A percentile compares a stretch with the other conserved stretches of the same genome.
Evolutionary conservation across 108 stramenopile species (phyloP).

Genomic region (Cylindrotheca closterium): DNA sequence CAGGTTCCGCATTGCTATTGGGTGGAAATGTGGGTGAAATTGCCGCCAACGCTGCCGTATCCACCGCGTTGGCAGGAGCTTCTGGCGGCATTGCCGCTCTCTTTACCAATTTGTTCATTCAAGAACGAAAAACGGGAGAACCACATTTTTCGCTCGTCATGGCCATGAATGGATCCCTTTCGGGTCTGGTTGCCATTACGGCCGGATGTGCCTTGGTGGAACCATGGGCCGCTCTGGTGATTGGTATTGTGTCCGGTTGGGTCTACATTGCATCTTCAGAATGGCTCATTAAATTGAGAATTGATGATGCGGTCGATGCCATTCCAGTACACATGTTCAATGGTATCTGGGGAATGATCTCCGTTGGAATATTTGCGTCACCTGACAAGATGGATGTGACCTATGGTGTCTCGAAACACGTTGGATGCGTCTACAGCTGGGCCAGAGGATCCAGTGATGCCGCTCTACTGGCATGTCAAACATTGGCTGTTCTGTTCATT

Average conservation of each 20-base stretch:
- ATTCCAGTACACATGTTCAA: constrained; percentile 85
- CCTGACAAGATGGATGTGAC: constrained; percentile 32
- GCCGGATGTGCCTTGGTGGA: constrained; percentile 74
- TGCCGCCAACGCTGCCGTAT: constrained; percentile 74
- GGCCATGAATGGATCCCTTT: constrained; percentile 75
- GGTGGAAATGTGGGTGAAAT: constrained; percentile 27
- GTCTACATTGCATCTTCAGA: constrained; percentile 65
- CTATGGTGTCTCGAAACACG: constrained; percentile 36
- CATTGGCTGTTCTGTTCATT: constrained; percentile 72
- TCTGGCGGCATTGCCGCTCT: constrained; percentile 60
- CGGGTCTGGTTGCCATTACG: constrained; percentile 82
- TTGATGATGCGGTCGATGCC: constrained; percentile 96
- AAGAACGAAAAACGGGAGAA: constrained; percentile 62
- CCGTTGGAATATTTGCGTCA: constrained; percentile 75
- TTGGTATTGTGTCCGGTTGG: constrained; percentile 79
- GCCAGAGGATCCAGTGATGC: constrained; percentile 42
- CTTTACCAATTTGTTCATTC: constrained; percentile 43
- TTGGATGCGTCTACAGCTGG: constrained; percentile 69
- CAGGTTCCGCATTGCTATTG: constrained; percentile 72
- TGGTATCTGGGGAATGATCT: constrained; percentile 90
- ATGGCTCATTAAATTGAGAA: constrained; percentile 51
- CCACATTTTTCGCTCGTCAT: constrained; percentile 55
- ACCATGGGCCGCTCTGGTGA: constrained; percentile 81
- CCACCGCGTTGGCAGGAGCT: constrained; percentile 80
- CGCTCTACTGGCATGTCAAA: constrained; percentile 52